Evolutionary conservation across 1,139 yeast genomes (phyloP).

Genomic region (Candida dubliniensis): DNA sequence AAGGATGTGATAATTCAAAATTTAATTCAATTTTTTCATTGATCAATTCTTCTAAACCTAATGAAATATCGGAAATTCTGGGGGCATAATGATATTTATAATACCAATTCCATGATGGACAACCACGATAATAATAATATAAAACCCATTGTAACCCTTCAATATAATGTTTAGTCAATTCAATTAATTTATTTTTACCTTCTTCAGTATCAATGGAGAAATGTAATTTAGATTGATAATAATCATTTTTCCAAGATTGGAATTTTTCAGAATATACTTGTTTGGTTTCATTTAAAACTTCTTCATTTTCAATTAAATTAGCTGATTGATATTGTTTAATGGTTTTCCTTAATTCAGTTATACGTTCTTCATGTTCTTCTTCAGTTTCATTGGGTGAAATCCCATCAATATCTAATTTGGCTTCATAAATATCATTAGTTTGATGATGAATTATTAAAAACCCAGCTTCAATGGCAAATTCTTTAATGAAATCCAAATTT

Average conservation of each 20-base stretch:
- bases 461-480: slow-evolving; percentile 66
- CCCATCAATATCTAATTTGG: slow-evolving; percentile 74
- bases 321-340: slow-evolving; percentile 74
- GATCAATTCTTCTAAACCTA: slow-evolving; percentile 60
- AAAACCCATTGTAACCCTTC: slow-evolving; percentile 97
- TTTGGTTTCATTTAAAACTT: slow-evolving; percentile 59
- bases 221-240: slow-evolving; percentile 75
- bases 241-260: slow-evolving; percentile 75
- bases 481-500: slow-evolving; percentile 59
- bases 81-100: slow-evolving; percentile 89
- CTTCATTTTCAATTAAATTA: slow-evolving; percentile 61
- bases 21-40: slow-evolving; percentile 42
- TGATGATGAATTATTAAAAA: slow-evolving; percentile 62
- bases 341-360: slow-evolving; percentile 39
- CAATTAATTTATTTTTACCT: slow-evolving; percentile 55
- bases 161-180: slow-evolving; percentile 76
- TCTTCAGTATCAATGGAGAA: slow-evolving; percentile 46
- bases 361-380: slow-evolving; percentile 59
- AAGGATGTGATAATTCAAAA: slow-evolving; percentile 75
- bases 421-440: slow-evolving; percentile 51
- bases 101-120: slow-evolving; percentile 95
- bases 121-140: slow-evolving; percentile 84
- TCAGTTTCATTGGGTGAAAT: slow-evolving; percentile 62
- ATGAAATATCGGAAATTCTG: slow-evolving; percentile 78
- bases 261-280: slow-evolving; percentile 72